phyloP scores from a whole-genome alignment of 352 stramenopile species.

The Nothophytophthora sp. region DNA sequence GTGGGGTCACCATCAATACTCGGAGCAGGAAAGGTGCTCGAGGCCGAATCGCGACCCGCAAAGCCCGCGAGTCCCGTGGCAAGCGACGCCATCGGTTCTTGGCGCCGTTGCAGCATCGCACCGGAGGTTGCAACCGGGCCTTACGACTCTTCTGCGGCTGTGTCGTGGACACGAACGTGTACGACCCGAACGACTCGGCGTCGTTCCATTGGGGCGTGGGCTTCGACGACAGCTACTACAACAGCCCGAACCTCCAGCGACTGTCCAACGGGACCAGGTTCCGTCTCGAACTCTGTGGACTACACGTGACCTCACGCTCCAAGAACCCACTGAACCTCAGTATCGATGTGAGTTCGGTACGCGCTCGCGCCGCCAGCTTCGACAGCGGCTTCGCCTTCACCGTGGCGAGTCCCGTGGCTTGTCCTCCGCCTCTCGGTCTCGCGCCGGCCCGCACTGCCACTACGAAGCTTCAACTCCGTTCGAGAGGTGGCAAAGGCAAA shows the following conservation, averaged over 20 bases:
- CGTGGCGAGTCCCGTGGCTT: constrained; percentile 13
- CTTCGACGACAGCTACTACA: constrained; percentile 23
- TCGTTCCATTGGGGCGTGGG: constrained; percentile 23
- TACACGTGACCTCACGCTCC: constrained; percentile 10
- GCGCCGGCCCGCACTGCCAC: constrained; percentile 3
- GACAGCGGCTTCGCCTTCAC: constrained; percentile 19
- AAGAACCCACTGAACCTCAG: constrained; percentile 1
- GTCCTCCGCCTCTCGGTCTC: constrained; percentile 18
- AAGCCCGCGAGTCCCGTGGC: background rate
- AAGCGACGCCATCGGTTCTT: constrained; percentile 17
- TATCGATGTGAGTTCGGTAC: constrained; percentile 8
- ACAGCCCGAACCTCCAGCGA: background rate
- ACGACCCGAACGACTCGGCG: constrained; percentile 10
- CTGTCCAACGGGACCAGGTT: constrained; percentile 17
- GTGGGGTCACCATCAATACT: constrained; percentile 9
- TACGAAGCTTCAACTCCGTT: constrained; percentile 16
- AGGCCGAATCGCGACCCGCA: constrained; percentile 6
- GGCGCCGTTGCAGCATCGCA: constrained; percentile 5
- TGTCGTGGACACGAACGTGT: constrained; percentile 12
- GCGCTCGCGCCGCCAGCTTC: constrained; percentile 5
- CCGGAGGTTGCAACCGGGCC: background rate
- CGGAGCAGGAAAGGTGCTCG: constrained; percentile 8
- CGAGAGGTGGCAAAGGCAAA: constrained; percentile 5
- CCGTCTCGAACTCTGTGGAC: constrained; percentile 14
- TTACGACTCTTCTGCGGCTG: constrained; percentile 13